phyloP scores from a whole-genome alignment of 2,329 filamentous ascomycete genomes.

The Davidsoniella australis region DNA sequence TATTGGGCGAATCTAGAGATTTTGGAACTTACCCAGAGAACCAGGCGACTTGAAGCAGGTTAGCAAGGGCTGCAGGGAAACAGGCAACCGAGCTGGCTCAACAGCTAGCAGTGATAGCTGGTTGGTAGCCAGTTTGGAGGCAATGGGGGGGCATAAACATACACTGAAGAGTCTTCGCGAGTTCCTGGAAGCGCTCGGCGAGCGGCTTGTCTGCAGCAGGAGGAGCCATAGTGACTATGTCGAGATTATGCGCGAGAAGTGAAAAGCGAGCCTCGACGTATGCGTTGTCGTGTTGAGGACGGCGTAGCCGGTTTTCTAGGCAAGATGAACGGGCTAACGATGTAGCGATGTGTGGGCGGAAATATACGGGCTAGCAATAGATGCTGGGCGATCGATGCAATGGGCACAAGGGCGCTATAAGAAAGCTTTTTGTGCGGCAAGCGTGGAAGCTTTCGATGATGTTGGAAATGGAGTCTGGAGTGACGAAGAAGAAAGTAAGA shows the following conservation, averaged over 20 bases:
- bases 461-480: neutral
- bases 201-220: conserved; percentile 56
- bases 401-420: neutral
- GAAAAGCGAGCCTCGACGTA: neutral
- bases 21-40: conserved; percentile 53
- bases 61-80: conserved; percentile 17
- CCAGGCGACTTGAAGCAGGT: conserved; percentile 47
- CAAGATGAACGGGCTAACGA: too few species aligned
- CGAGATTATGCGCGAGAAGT: neutral
- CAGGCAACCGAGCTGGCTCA: conserved; percentile 13
- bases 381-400: neutral
- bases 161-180: conserved; percentile 90
- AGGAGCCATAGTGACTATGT: conserved; percentile 20
- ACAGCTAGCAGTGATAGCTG: neutral
- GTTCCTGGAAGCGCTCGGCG: conserved; percentile 53
- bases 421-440: neutral
- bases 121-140: neutral
- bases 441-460: neutral
- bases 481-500: neutral
- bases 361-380: neutral
- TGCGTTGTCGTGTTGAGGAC: neutral
- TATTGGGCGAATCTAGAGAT: conserved; percentile 6
- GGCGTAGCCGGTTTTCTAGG: neutral
- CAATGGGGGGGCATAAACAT: conserved; percentile 23
- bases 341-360: neutral